phyloP scores from a whole-genome alignment of 495 filamentous ascomycete genomes.

The Trichoderma erinaceum region DNA sequence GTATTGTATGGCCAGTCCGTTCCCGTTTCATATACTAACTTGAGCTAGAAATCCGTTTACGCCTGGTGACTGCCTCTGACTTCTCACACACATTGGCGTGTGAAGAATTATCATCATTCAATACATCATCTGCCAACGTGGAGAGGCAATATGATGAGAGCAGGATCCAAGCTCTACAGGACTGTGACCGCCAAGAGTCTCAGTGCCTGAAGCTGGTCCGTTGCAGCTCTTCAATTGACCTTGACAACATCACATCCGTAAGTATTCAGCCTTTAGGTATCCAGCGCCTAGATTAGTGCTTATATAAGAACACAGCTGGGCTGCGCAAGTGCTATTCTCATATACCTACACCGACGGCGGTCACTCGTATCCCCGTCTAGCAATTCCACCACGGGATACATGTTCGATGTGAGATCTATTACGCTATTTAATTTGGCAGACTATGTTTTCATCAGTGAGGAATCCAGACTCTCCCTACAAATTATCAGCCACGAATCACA shows the following conservation, averaged over 20 bases:
- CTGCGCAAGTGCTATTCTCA: constrained; percentile 79
- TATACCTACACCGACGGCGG: constrained; percentile 67
- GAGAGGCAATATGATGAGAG: constrained; percentile 39
- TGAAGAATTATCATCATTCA: not conserved
- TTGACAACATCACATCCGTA: constrained; percentile 57
- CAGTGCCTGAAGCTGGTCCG: constrained; percentile 61
- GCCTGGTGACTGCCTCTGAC: not conserved
- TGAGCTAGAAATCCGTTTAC: not conserved
- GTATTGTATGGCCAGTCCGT: not conserved
- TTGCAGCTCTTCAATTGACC: constrained; percentile 66
- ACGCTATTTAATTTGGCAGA: constrained; percentile 73
- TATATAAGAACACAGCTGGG: constrained; percentile 38
- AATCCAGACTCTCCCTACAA: constrained; percentile 77
- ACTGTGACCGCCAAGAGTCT: constrained; percentile 26
- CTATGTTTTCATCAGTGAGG: constrained; percentile 79
- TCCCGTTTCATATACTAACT: not conserved
- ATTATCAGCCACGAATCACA: constrained; percentile 80
- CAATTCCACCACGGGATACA: constrained; percentile 39
- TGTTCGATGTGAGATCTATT: constrained; percentile 57
- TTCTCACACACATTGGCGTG: constrained; percentile 8
- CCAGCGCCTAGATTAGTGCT: constrained; percentile 17
- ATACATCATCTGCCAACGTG: not conserved
- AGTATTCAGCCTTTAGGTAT: constrained; percentile 1
- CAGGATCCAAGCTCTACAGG: constrained; percentile 37
- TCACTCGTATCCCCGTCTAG: constrained; percentile 52